Evolutionary conservation across 2,329 filamentous ascomycete species (phyloP).

Genomic region (Dactylellina cionopaga): DNA sequence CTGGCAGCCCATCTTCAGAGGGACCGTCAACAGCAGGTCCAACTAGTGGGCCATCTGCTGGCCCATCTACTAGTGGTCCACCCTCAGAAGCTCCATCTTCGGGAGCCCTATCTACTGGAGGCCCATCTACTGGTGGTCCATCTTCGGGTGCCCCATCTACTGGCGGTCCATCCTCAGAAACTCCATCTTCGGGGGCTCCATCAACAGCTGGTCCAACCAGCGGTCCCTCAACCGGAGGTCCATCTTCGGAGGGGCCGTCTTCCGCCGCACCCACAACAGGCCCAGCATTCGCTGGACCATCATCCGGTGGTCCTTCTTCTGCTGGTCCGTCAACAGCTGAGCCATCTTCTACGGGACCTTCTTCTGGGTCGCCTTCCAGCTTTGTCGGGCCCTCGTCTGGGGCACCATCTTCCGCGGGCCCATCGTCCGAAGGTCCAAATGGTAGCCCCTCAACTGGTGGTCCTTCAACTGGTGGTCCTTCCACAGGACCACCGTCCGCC

Average conservation of each 20-base stretch:
- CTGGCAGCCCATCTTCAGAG: not conserved
- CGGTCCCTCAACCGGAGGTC: not conserved
- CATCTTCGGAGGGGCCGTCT: not conserved
- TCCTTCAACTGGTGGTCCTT: not conserved
- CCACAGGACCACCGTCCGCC: not conserved
- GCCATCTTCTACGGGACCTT: not conserved
- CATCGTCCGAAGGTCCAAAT: not conserved
- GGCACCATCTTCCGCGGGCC: not conserved
- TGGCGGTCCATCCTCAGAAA: not conserved
- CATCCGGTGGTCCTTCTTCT: conserved; percentile 1
- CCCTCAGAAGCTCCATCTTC: not conserved
- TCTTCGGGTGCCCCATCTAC: conserved; percentile 1
- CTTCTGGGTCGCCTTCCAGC: not conserved
- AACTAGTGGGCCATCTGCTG: not conserved
- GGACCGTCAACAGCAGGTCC: not conserved
- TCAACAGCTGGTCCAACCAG: conserved; percentile 1
- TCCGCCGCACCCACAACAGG: not conserved
- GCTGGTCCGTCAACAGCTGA: not conserved
- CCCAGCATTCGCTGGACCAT: conserved; percentile 12
- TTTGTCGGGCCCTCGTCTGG: not conserved
- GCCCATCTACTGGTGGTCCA: not conserved
- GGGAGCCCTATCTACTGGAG: not conserved
- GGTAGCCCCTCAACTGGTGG: too few relatives aligned
- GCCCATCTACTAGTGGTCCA: conserved; percentile 1
- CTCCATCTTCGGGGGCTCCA: not conserved